Base-by-base conservation (phyloP, 2,329 filamentous ascomycete genomes). In the Emericellopsis atlantica region DNA sequence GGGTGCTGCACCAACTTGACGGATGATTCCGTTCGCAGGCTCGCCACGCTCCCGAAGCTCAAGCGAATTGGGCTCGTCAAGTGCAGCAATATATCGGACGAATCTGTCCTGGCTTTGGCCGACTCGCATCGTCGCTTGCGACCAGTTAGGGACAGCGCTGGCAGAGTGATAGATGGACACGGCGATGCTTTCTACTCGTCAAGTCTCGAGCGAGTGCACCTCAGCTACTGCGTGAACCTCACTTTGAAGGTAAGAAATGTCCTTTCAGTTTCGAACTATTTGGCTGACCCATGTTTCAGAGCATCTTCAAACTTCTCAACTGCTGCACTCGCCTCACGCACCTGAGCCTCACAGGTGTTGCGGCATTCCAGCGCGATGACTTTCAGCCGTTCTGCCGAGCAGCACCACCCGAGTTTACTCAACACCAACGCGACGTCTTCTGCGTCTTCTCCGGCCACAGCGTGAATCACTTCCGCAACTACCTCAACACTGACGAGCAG, bases 51-150 rank as follows among this genome's bases (percentile, higher is more conserved):
- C 6, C 92, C 92, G 4, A 98, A 98, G 60, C 68, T 98, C 40
- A 89, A 95, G 66, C 75, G 92, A 32, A 95, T 98, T 45, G 92
- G 92, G 1, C 65, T 98, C 40, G 92, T 98, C 41, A 98, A 98
- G 61, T 98, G 92, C 55, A 79, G 79, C 45, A 77, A 74, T 43
- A 95, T 98, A 50, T 95, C 92, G 0, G 87, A 98, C 56, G 75
- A 77, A 23, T 95, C 89, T 50, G 93, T 98, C 40, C 70, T 83
- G 47, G 85, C 87, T 16, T 69, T 96, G 48, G 88, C 90, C 7
- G 79, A 79, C 48, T 79, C 82, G 2, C 81, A 76, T 44, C 69
- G 69, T 38, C 67, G 72, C 14, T 61, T 65, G 8, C 61, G 71
- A 5, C 60, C 66, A 15, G 64, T 70, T 18, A 63, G 69, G 43